These are phyloP conservation scores for Cyberlindnera euphorbiae DNA, from an alignment of 805 yeast species.

Conservation along the genomic window DNA sequence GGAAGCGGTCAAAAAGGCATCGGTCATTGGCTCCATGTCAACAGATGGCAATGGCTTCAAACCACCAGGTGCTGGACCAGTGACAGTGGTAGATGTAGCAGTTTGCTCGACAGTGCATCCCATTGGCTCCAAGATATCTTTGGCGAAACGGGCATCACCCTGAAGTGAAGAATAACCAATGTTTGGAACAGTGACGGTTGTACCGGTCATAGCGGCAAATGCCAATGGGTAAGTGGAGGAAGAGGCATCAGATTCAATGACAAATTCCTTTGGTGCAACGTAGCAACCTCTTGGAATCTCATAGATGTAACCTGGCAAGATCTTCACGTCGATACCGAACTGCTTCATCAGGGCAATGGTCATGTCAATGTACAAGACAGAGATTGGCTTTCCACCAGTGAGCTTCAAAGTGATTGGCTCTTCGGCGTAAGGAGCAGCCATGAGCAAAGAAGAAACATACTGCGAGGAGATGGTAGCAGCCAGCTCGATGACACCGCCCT, in stretches of 20 bases:
- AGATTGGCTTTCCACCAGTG: constrained; percentile 95
- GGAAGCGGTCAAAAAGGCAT: constrained; percentile 93
- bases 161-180: constrained; percentile 89
- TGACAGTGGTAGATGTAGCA: constrained; percentile 82
- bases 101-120: constrained; percentile 88
- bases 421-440: constrained; percentile 96
- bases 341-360: constrained; percentile 91
- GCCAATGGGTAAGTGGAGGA: constrained; percentile 98
- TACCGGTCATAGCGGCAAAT: constrained; percentile 93
- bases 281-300: constrained; percentile 84
- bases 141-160: constrained; percentile 96
- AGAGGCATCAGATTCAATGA: constrained; percentile 94
- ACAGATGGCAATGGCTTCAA: constrained; percentile 68
- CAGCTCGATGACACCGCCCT: constrained; percentile 89
- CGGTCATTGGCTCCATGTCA: constrained; percentile 99
- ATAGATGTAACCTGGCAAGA: constrained; percentile 80
- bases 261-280: constrained; percentile 76
- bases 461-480: constrained; percentile 97
- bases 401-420: constrained; percentile 82
- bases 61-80: constrained; percentile 73
- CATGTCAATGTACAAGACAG: constrained; percentile 95
- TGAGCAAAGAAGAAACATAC: constrained; percentile 89
- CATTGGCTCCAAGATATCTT: constrained; percentile 90
- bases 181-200: constrained; percentile 88
- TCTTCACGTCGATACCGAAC: constrained; percentile 76